phyloP scores from a whole-genome alignment of 805 yeast species.

The Jamesozyma gamospora region DNA sequence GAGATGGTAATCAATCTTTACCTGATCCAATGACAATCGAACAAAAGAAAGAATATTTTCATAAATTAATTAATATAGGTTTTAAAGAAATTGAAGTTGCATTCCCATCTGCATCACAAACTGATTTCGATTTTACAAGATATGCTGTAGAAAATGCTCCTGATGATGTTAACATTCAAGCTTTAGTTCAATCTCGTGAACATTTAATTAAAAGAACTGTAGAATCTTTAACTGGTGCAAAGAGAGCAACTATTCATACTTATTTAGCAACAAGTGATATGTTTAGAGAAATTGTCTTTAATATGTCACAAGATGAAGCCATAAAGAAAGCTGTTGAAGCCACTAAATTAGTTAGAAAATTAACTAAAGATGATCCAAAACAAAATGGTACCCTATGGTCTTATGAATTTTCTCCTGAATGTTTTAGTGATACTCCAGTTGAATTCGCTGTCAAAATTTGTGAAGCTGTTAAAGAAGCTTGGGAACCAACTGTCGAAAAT shows the following conservation, averaged over 20 bases:
- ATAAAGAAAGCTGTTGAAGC: constrained; percentile 52
- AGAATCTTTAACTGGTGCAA: constrained; percentile 65
- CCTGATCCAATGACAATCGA: constrained; percentile 80
- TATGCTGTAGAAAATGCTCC: constrained; percentile 68
- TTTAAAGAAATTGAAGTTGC: constrained; percentile 79
- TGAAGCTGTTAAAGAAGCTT: constrained; percentile 64
- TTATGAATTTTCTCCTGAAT: constrained; percentile 74
- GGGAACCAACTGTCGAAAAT: constrained; percentile 55
- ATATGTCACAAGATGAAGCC: constrained; percentile 47
- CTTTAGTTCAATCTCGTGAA: constrained; percentile 66
- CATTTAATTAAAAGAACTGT: constrained; percentile 62
- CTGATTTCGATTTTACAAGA: constrained; percentile 72
- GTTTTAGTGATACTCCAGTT: constrained; percentile 60
- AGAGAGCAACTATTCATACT: constrained; percentile 64
- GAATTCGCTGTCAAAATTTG: constrained; percentile 57
- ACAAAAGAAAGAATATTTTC: constrained; percentile 65
- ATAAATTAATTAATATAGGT: constrained; percentile 60
- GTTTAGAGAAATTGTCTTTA: constrained; percentile 63
- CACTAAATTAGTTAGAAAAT: constrained; percentile 48
- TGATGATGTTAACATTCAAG: constrained; percentile 67
- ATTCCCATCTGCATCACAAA: constrained; percentile 72
- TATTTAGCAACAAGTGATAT: constrained; percentile 69
- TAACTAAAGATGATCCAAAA: constrained; percentile 60
- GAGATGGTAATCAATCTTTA: constrained; percentile 78
- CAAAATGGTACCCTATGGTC: constrained; percentile 52